Conservation (phyloP, 768 basidiomycete genomes). For the Mycena galericulata region DNA sequence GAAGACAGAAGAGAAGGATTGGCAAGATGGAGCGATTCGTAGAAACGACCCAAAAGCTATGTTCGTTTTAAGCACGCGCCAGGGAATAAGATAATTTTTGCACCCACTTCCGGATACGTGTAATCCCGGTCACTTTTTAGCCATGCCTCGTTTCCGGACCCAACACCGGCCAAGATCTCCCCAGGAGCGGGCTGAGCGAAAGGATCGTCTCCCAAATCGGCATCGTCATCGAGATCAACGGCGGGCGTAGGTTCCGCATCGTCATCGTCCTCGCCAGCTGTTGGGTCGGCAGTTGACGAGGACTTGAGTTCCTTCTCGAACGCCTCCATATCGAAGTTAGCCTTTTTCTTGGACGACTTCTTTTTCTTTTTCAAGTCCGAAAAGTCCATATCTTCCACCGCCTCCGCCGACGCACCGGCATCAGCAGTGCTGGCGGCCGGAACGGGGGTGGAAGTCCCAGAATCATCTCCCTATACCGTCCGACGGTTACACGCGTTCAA, state of each 20-base stretch:
- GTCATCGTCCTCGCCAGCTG: slow-evolving; percentile 65
- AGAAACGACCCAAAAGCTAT: slow-evolving; percentile 94
- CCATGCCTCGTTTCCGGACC: slow-evolving; percentile 90
- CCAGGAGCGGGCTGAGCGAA: slow-evolving; percentile 67
- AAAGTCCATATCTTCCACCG: slow-evolving; percentile 89
- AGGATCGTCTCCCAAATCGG: slow-evolving; percentile 90
- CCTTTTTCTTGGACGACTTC: slow-evolving; percentile 89
- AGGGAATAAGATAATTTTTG: background rate
- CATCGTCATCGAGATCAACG: slow-evolving; percentile 79
- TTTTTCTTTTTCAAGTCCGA: slow-evolving; percentile 98
- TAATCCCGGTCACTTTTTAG: slow-evolving; percentile 94
- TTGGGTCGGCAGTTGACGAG: slow-evolving; percentile 67
- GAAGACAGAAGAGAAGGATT: slow-evolving; percentile 90
- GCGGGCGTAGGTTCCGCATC: slow-evolving; percentile 71
- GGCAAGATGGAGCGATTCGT: slow-evolving; percentile 88
- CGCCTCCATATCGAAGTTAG: slow-evolving; percentile 89
- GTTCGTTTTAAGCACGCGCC: slow-evolving; percentile 5
- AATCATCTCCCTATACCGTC: slow-evolving; percentile 66
- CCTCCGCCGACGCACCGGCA: slow-evolving; percentile 56
- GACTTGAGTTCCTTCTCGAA: slow-evolving; percentile 93
- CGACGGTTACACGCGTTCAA: slow-evolving; percentile 6
- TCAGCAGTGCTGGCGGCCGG: slow-evolving; percentile 47
- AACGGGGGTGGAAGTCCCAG: slow-evolving; percentile 73
- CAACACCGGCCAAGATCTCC: slow-evolving; percentile 69
- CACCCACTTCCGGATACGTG: slow-evolving; percentile 88